Evolutionary conservation across 2,329 filamentous ascomycete species (phyloP), one percentile per base, ranked within the genome.

Genomic region (Cercospora beticola): DNA sequence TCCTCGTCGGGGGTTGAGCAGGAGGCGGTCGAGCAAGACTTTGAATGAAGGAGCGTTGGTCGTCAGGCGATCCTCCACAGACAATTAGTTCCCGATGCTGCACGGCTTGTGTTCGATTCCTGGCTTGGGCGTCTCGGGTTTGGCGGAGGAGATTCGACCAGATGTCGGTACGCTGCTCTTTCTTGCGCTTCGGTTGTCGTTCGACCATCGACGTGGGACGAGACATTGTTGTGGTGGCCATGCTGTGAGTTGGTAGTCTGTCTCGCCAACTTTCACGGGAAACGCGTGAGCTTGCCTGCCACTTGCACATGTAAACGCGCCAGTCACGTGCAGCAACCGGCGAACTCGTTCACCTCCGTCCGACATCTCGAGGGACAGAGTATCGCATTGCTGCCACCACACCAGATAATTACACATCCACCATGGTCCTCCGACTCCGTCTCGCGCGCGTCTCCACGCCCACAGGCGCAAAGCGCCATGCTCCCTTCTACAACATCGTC

Each of bases 401-500:
- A 31, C 49, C 36, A 18, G 8, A 36, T 21, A 28, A 33, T 21
- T 31, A 9, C 54, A 14, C 18, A n/a, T 46, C 33, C 64, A 66
- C 36, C 70, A 86, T 99, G 95, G 94, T 98, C 71, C 86, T 99
- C 77, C 92, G 92, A 80, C 95, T 99, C 81, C 91, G 95, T 68
- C 89, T 99, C 75, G 92, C 95, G 75, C 94, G 95, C 80, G 97
- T 98, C 80, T 93, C 94, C 79, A 75, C 75, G n/a, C 76, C 76
- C 30, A 71, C 71, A 62, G 77, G 77, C 61, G 75, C 76, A 58
- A 92, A 91, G 80, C 89, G 87, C 73, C 94, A 97, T 79, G 80
- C 88, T n/a, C 94, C 95, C 2, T 91, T 97, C 76, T 99, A 97
- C 86, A 99, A 99, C 83, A 97, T 99, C 72, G 74, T 98, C 80